Evolutionary conservation across 192 early-diverging fungal species (phyloP).

Genomic region (Mortierella alpina): DNA sequence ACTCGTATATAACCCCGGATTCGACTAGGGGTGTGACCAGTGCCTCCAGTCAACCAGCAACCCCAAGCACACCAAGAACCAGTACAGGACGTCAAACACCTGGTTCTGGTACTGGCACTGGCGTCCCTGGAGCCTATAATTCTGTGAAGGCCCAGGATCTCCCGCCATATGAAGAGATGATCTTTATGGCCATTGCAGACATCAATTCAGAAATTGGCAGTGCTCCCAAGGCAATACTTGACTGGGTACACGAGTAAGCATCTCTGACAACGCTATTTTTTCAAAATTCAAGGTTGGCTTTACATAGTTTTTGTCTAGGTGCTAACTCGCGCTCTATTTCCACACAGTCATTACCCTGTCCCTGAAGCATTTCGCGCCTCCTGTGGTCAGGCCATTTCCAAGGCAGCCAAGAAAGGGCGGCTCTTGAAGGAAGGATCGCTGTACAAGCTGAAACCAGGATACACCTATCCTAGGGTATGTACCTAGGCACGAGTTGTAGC

Average conservation of each 20-base stretch:
- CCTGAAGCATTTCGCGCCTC: slow-evolving; percentile 58
- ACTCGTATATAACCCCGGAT: background rate
- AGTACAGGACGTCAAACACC: slow-evolving; percentile 15
- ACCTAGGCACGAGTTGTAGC: background rate
- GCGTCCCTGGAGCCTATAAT: slow-evolving; percentile 11
- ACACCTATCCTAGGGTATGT: slow-evolving; percentile 55
- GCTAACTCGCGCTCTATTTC: background rate
- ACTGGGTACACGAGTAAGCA: slow-evolving; percentile 55
- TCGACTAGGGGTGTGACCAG: background rate
- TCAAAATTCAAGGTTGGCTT: background rate
- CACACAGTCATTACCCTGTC: slow-evolving; percentile 54
- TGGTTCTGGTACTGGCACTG: slow-evolving; percentile 11
- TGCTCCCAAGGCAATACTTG: slow-evolving; percentile 56
- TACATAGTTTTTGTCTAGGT: background rate
- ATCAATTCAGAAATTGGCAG: slow-evolving; percentile 55
- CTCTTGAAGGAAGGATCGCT: slow-evolving; percentile 55
- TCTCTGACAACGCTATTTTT: slow-evolving; percentile 15
- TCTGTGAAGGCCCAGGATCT: slow-evolving; percentile 46
- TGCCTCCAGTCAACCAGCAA: slow-evolving; percentile 22
- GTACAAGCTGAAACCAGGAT: slow-evolving; percentile 61
- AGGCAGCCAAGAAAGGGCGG: slow-evolving; percentile 61
- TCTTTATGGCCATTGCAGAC: slow-evolving; percentile 56
- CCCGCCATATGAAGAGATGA: slow-evolving; percentile 65
- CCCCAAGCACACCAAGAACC: slow-evolving; percentile 11
- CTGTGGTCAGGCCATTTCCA: slow-evolving; percentile 60